Base-by-base conservation (phyloP, 1,284 basidiomycete genomes). In the Lignosus rhinocerotis region DNA sequence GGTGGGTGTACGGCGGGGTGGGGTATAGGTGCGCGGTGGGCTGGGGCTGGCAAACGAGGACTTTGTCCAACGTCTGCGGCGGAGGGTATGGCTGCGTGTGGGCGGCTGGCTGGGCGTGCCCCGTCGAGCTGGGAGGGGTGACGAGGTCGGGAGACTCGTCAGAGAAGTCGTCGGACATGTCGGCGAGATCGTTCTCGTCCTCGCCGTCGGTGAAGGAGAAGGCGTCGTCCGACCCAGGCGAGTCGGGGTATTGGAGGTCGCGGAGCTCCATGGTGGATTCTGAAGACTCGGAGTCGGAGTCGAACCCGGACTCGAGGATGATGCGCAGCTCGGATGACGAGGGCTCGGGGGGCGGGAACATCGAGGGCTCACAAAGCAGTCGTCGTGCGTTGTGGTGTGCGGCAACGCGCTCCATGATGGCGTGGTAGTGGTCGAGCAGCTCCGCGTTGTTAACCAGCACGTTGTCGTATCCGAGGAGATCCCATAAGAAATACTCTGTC, bases 401-500 rank as follows among this genome's bases (percentile, higher is more conserved):
- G 21, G 6, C 38, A 45, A 12, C 11, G 39, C 44, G 42, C 38
- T 31, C 43, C 38, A 76, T 73, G 19, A 85, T 70, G 30, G 74
- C 71, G 48, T 80, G 77, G 55, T 84, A 79, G 64, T 85, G 82
- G 58, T 72, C 74, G 49, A 84, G 75, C 55, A 86, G 64, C 60
- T 85, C 84, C 48, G 73, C 76, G 62, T 86, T 83, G 48, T 78
- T 73, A 51, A 87, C 67, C 47, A 76, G 74, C 32, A 87, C 75
- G 63, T 86, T 75, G 63, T 86, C 80, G 65, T 83, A 87, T 65
- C 83, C 80, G 52, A 87, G 76, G 25, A 86, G 83, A 52, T 82
- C n/a, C 14, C n/a, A 79, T 44, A 87, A 79, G 69, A 85, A 86
- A 68, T 87, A 85, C 62, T 84, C 78, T 67, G 87, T 85, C 62